A percentile compares a stretch with the other conserved stretches of the same genome.
Evolutionary conservation across 164 flowering plant species (phyloP).

Genomic region (Santalum album): DNA sequence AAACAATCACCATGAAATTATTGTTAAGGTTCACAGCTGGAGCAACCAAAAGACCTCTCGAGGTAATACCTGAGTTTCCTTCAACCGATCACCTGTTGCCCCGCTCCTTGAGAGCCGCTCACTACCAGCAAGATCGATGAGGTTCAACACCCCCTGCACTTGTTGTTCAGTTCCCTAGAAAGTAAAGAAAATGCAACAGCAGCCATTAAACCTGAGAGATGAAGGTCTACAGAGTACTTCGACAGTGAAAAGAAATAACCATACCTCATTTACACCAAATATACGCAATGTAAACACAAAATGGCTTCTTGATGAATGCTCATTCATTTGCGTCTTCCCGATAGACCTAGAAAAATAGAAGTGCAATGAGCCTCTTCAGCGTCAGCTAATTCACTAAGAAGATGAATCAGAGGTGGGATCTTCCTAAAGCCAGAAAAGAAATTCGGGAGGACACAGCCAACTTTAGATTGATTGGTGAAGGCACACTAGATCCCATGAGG

Average conservation of each 20-base stretch:
- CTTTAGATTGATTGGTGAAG: too few species aligned
- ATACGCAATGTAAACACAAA: conserved; percentile 22
- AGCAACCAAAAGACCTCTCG: neutral
- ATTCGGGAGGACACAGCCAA: too few species aligned
- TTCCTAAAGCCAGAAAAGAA: too few species aligned
- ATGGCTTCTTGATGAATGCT: conserved; percentile 24
- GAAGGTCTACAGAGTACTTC: neutral
- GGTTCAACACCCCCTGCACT: conserved; percentile 17
- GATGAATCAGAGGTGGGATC: too few species aligned
- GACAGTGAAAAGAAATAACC: neutral
- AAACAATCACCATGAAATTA: neutral
- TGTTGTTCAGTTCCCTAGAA: conserved; percentile 16
- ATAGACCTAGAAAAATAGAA: conserved; percentile 13
- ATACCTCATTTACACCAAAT: conserved; percentile 17
- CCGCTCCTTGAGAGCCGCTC: conserved; percentile 20
- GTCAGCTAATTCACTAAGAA: neutral
- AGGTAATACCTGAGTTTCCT: conserved; percentile 16
- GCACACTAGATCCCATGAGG: too few species aligned
- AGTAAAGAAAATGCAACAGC: neutral
- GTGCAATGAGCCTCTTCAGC: neutral
- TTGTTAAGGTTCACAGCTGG: neutral
- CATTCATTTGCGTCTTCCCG: conserved; percentile 22
- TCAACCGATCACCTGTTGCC: conserved; percentile 17
- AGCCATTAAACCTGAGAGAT: neutral
- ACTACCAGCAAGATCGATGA: conserved; percentile 23